Base-by-base conservation (phyloP, 2,329 filamentous ascomycete species). In the Fusarium proliferatum region DNA sequence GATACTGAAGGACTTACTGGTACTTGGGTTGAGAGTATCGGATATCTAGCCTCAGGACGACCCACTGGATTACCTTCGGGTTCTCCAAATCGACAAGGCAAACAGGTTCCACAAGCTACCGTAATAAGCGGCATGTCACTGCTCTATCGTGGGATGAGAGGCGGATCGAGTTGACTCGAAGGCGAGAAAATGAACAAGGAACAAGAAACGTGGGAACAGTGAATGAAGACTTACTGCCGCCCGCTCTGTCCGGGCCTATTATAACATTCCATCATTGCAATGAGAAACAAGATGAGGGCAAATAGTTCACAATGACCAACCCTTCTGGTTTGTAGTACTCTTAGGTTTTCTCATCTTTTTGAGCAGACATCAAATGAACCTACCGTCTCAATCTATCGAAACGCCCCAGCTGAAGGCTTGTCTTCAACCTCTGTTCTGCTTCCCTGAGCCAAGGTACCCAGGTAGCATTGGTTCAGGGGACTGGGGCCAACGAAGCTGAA, bases 21-120 rank as follows among this genome's bases (percentile, higher is more conserved):
- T 74, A 74, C 71, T 62, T 72, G 42, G 13, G 17, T 33, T 19
- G 41, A 53, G 45, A 53, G 67, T 69, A 56, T 38, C 41, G 43
- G 39, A 41, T 49, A 36, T 49, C 41, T 68, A 56, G 57, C 57
- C 59, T 64, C 45, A 23, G 36, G 48, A 60, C 33, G 68, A 43
- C 68, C 72, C 71, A 65, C 67, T 52, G 23, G 57, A 45, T 53
- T 59, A 55, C 42, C 66, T 64, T 52, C 21, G 21, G 51, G 39
- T 67, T 61, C 57, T 72, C 42, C 48, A 74, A 53, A 58, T 62
- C 46, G 63, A 62, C 59, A 65, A 72, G 60, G 57, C 64, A 65
- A 74, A 65, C 67, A 64, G 71, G 71, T 74, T 74, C 71, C 63
- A 72, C 59, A 71, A 63, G 46, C 56, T 41, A 74, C n/a, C 30